Conservation (phyloP, 2,329 filamentous ascomycete genomes). For the Ophiostoma populinum region DNA sequence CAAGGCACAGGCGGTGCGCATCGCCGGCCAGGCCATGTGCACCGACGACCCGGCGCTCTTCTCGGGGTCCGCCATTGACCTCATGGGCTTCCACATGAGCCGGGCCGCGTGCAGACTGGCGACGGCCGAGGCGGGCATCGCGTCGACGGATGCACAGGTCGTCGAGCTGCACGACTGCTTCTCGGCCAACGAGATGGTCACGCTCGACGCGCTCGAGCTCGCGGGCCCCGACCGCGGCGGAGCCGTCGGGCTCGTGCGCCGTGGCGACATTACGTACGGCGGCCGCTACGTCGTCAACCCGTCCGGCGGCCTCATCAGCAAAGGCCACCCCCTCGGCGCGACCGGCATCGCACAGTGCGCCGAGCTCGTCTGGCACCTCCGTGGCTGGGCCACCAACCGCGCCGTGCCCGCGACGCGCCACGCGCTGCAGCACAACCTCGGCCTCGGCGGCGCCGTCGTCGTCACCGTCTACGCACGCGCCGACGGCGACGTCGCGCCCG, state of each 20-base stretch:
- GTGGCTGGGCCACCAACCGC: conserved; percentile 91
- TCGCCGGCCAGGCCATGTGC: conserved; percentile 76
- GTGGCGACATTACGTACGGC: conserved; percentile 83
- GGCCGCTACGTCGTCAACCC: conserved; percentile 75
- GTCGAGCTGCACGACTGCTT: conserved; percentile 97
- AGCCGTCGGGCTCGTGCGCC: conserved; percentile 78
- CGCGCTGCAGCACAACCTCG: conserved; percentile 83
- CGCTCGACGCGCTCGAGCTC: conserved; percentile 72
- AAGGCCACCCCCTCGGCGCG: conserved; percentile 86
- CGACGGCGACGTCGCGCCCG: conserved; percentile 49
- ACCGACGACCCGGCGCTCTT: conserved; percentile 72
- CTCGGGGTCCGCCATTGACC: conserved; percentile 64
- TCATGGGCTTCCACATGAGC: conserved; percentile 80
- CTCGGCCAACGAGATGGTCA: conserved; percentile 84
- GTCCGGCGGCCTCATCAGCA: conserved; percentile 85
- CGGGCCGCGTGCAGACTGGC: conserved; percentile 52
- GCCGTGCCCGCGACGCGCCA: conserved; percentile 48
- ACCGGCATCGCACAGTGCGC: conserved; percentile 93
- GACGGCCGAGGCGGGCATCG: conserved; percentile 54
- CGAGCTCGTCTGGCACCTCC: conserved; percentile 86
- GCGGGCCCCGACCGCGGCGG: conserved; percentile 72
- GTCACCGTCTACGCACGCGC: conserved; percentile 77
- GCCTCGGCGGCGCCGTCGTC: conserved; percentile 77
- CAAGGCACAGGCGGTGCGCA: conserved; percentile 63
- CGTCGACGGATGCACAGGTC: conserved; percentile 56